Conservation (phyloP, 305 asterid genomes). For the Ilex paraguariensis region DNA sequence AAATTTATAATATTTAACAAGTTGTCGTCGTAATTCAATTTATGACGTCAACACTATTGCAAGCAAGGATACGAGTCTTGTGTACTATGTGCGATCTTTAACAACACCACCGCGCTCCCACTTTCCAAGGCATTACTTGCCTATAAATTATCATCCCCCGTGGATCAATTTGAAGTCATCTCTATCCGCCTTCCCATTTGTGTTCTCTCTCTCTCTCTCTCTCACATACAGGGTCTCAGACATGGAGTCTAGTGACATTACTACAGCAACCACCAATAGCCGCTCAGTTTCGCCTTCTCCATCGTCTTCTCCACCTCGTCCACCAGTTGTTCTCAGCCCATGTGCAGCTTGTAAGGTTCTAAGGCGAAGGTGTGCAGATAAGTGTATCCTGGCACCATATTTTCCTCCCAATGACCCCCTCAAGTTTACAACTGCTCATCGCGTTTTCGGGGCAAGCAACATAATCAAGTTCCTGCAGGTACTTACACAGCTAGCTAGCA, state of each 20-base stretch:
- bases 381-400: constrained; percentile 75
- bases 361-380: constrained; percentile 59
- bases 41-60: background rate
- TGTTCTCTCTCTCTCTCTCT: background rate
- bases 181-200: background rate
- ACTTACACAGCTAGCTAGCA: background rate
- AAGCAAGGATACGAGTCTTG: no score
- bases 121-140: background rate
- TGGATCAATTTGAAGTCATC: constrained; percentile 4
- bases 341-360: constrained; percentile 80
- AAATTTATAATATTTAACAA: no score
- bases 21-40: constrained; percentile 5
- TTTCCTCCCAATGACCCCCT: constrained; percentile 74
- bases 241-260: constrained; percentile 37
- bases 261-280: constrained; percentile 16
- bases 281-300: constrained; percentile 23
- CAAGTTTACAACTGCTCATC: constrained; percentile 73
- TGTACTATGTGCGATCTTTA: no score
- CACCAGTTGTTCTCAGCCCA: constrained; percentile 46
- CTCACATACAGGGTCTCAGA: background rate
- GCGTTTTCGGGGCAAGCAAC: constrained; percentile 79
- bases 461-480: constrained; percentile 85
- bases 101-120: background rate
- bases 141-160: constrained; percentile 14
- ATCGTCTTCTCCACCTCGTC: constrained; percentile 19